phyloP scores from a whole-genome alignment of 495 filamentous ascomycete genomes.

The Penicillium riverlandense region DNA sequence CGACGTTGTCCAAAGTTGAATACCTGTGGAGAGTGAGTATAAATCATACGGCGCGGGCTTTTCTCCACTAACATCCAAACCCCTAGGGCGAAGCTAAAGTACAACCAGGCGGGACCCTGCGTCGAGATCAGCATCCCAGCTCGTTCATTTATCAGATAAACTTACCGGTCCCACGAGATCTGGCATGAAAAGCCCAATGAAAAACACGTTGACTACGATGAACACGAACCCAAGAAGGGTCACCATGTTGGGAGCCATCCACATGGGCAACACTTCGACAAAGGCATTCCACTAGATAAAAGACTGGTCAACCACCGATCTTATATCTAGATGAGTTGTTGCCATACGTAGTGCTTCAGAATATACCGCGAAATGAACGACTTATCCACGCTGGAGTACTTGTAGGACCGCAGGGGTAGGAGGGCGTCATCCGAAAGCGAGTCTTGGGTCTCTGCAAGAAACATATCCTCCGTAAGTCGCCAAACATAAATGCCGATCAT shows the following conservation, averaged over 20 bases:
- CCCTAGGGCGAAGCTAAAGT: slow-evolving; percentile 89
- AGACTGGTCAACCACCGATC: slow-evolving; percentile 4
- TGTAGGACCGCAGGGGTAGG: slow-evolving; percentile 86
- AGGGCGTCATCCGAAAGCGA: slow-evolving; percentile 63
- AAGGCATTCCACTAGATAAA: slow-evolving; percentile 84
- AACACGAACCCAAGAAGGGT: slow-evolving; percentile 93
- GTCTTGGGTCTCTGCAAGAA: slow-evolving; percentile 42
- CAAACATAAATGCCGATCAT: too few species aligned
- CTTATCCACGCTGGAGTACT: slow-evolving; percentile 95
- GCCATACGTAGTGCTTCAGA: slow-evolving; percentile 78
- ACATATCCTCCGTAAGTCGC: too few species aligned
- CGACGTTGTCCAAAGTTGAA: slow-evolving; percentile 97
- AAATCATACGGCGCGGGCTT: neutral
- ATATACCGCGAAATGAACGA: slow-evolving; percentile 92
- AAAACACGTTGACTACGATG: slow-evolving; percentile 77
- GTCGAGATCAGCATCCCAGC: slow-evolving; percentile 17
- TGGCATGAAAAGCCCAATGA: slow-evolving; percentile 77
- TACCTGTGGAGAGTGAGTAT: slow-evolving; percentile 43
- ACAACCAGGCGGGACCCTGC: slow-evolving; percentile 82
- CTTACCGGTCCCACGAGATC: slow-evolving; percentile 87
- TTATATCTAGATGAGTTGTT: neutral
- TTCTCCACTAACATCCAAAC: slow-evolving; percentile 70
- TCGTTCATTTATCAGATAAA: neutral
- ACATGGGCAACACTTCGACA: slow-evolving; percentile 85
- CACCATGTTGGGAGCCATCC: slow-evolving; percentile 96